Percentiles rank a stretch among this genome's conserved stretches.
Conservation (phyloP, 345 rosid species). For the Turnera subulata region DNA sequence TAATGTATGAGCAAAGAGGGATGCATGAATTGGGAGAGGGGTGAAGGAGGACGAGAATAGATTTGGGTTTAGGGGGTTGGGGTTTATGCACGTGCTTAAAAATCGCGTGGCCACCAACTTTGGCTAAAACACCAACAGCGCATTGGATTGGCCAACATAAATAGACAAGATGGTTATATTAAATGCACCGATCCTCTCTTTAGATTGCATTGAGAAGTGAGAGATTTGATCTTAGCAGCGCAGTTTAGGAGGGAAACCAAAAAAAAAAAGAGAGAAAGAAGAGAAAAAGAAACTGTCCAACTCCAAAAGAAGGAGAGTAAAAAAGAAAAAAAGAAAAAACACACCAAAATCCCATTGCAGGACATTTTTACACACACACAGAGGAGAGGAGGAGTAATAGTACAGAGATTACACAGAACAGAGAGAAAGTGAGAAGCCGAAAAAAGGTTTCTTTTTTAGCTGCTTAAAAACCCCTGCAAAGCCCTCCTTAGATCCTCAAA, state of each 20-base stretch:
- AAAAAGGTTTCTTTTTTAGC: not conserved
- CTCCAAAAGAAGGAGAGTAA: not conserved
- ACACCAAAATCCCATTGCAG: not conserved
- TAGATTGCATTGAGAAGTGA: constrained; percentile 18
- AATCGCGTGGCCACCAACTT: constrained; percentile 14
- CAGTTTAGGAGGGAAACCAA: constrained; percentile 22
- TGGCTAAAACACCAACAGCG: constrained; percentile 16
- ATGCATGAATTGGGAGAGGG: not conserved
- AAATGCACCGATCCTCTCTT: constrained; percentile 29
- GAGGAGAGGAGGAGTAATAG: not conserved
- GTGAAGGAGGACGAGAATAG: not conserved
- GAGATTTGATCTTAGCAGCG: constrained; percentile 11
- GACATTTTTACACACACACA: too few species aligned
- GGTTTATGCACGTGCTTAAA: not conserved
- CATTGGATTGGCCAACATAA: constrained; percentile 45
- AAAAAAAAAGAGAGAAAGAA: not conserved
- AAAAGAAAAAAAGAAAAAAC: not conserved
- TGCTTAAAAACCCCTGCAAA: not conserved
- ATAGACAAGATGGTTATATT: constrained; percentile 41
- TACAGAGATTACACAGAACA: not conserved
- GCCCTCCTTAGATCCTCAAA: too few species aligned
- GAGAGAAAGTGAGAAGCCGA: not conserved
- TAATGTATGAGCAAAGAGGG: not conserved
- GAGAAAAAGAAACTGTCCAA: not conserved
- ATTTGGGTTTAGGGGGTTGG: not conserved